Evolutionary conservation across 257 asterid species (phyloP).

Genomic region (Thymus quinquecostatus): DNA sequence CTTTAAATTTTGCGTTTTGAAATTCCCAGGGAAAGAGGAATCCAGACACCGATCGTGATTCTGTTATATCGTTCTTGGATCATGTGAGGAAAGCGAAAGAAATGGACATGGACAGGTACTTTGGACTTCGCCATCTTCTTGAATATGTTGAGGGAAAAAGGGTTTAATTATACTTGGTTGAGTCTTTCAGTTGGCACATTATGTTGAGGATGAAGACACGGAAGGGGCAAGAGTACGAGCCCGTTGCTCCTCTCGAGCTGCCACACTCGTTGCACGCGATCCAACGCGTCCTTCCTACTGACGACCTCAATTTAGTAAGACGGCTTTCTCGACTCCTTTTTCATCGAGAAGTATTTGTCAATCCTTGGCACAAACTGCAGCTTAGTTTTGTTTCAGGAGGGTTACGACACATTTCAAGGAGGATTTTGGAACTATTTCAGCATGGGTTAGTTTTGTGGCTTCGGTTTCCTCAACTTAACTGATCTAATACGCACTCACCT

Average conservation of each 20-base stretch:
- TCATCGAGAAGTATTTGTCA: not conserved
- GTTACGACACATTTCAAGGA: slow-evolving; percentile 52
- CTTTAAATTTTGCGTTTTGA: not conserved
- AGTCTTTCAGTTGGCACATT: slow-evolving; percentile 79
- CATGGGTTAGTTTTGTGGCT: slow-evolving; percentile 40
- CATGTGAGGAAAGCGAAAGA: slow-evolving; percentile 78
- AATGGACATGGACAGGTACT: slow-evolving; percentile 87
- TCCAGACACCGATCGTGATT: slow-evolving; percentile 76
- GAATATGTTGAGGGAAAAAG: not conserved
- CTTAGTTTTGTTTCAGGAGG: slow-evolving; percentile 44
- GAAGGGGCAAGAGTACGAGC: slow-evolving; percentile 67
- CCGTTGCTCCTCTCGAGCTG: slow-evolving; percentile 80
- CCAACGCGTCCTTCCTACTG: slow-evolving; percentile 64
- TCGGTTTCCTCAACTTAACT: not conserved
- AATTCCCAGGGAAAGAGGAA: slow-evolving; percentile 78
- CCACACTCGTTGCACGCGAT: slow-evolving; percentile 87
- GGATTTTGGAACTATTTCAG: slow-evolving; percentile 62
- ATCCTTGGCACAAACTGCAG: not conserved
- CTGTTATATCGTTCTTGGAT: slow-evolving; percentile 73
- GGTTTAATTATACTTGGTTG: not conserved
- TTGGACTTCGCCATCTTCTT: not conserved
- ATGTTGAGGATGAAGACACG: slow-evolving; percentile 80
- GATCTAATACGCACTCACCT: not conserved
- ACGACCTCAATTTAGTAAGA: slow-evolving; percentile 67
- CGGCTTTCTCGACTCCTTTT: not conserved